phyloP scores from a whole-genome alignment of 1,139 yeast genomes.

The Suhomyces coccinellae region DNA sequence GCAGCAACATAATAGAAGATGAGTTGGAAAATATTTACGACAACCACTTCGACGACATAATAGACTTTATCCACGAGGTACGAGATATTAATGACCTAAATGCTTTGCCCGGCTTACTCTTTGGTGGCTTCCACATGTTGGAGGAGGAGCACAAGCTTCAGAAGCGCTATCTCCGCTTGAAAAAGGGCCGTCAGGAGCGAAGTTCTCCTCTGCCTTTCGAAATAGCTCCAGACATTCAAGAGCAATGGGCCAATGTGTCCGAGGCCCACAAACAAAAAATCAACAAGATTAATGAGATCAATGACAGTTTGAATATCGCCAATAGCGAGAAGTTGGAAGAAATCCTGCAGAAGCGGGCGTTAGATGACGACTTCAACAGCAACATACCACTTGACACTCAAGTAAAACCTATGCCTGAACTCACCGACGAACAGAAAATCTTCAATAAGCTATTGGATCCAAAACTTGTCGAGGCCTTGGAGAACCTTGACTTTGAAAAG shows the following conservation, averaged over 20 bases:
- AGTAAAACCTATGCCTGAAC: background rate
- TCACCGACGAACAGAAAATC: constrained; percentile 14
- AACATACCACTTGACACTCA: constrained; percentile 5
- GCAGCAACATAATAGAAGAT: constrained; percentile 70
- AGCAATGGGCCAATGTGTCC: background rate
- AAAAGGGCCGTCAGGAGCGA: constrained; percentile 10
- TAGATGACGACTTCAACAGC: constrained; percentile 12
- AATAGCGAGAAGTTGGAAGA: constrained; percentile 9
- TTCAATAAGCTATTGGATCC: constrained; percentile 34
- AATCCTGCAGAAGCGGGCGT: constrained; percentile 8
- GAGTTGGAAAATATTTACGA: constrained; percentile 62
- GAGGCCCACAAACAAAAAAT: constrained; percentile 17
- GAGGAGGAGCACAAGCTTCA: constrained; percentile 40
- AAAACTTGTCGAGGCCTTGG: constrained; percentile 31
- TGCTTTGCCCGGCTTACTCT: constrained; percentile 41
- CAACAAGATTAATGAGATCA: constrained; percentile 52
- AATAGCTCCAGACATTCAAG: background rate
- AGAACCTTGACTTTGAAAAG: constrained; percentile 30
- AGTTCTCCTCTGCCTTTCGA: background rate
- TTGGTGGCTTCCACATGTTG: constrained; percentile 43
- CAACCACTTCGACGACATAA: constrained; percentile 57
- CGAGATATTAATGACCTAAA: constrained; percentile 44
- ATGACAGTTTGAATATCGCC: constrained; percentile 20
- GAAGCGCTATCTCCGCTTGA: constrained; percentile 28
- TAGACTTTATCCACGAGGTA: constrained; percentile 41